Evolutionary conservation across 306 rosid species (phyloP).

Genomic region (Dicorynia guianensis): DNA sequence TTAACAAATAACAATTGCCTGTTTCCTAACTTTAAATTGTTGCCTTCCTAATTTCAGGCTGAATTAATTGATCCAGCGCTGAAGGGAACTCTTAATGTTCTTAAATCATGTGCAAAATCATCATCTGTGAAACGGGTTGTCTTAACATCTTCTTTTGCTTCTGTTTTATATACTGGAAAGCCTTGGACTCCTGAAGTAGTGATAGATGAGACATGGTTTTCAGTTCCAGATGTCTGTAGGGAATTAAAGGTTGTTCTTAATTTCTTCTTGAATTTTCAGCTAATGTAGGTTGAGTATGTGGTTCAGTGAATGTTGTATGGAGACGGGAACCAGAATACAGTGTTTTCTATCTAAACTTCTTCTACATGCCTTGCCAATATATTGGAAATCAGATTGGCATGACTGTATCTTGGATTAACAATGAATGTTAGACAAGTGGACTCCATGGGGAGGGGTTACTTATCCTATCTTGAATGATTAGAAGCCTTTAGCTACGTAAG

Average conservation of each 20-base stretch:
- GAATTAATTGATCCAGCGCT: neutral
- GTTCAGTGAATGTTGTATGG: neutral
- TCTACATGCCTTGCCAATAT: neutral
- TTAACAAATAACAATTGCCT: too few species aligned
- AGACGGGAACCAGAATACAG: neutral
- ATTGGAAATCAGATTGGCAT: too few species aligned
- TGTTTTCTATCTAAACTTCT: neutral
- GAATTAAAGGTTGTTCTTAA: neutral
- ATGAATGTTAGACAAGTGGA: neutral
- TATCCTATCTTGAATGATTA: too few species aligned
- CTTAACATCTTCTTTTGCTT: neutral
- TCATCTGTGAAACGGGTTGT: slow-evolving; percentile 5
- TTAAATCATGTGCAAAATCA: slow-evolving; percentile 1
- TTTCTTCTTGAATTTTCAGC: neutral
- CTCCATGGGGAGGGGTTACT: too few species aligned
- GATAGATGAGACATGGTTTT: too few species aligned
- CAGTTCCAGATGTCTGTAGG: neutral
- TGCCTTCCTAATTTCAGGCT: neutral
- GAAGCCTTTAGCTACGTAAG: too few species aligned
- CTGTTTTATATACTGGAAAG: neutral
- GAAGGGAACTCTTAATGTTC: neutral
- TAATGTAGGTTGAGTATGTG: neutral
- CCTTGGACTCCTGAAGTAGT: neutral
- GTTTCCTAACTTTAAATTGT: too few species aligned
- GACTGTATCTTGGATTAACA: neutral